Conservation (phyloP, 2,329 filamentous ascomycete species). For the Aspergillus carbonarius region DNA sequence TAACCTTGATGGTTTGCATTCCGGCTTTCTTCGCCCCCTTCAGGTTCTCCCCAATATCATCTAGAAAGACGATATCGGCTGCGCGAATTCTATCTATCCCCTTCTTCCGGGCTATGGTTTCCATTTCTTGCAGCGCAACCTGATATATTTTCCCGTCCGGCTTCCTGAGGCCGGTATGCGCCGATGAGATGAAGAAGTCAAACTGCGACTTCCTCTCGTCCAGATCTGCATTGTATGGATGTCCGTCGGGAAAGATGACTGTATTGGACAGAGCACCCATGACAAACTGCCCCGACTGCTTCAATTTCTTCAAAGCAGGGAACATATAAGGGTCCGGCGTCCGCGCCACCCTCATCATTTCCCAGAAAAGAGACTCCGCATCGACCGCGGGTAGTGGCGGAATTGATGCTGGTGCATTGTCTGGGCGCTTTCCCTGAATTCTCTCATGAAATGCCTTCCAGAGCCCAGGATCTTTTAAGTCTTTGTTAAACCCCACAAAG, state of each 20-base stretch:
- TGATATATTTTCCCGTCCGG: slow-evolving; percentile 81
- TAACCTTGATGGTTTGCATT: slow-evolving; percentile 81
- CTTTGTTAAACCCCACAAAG: slow-evolving; percentile 71
- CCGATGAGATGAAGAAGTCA: slow-evolving; percentile 83
- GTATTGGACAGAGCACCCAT: slow-evolving; percentile 89
- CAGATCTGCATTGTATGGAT: slow-evolving; percentile 62
- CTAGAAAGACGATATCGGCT: slow-evolving; percentile 77
- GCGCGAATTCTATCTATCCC: slow-evolving; percentile 57
- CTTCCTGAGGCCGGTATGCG: slow-evolving; percentile 84
- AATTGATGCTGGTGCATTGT: slow-evolving; percentile 27
- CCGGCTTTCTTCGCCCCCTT: slow-evolving; percentile 74
- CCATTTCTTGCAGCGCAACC: slow-evolving; percentile 66
- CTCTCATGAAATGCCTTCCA: slow-evolving; percentile 64
- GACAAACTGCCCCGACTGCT: slow-evolving; percentile 63
- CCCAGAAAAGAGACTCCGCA: slow-evolving; percentile 76
- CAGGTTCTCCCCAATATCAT: slow-evolving; percentile 92
- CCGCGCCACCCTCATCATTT: slow-evolving; percentile 78
- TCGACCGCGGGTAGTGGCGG: slow-evolving; percentile 73
- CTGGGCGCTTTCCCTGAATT: slow-evolving; percentile 29
- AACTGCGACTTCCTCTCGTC: slow-evolving; percentile 68
- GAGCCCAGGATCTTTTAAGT: slow-evolving; percentile 64
- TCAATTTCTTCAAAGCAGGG: slow-evolving; percentile 72
- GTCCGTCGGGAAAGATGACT: slow-evolving; percentile 74
- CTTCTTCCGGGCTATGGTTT: slow-evolving; percentile 60
- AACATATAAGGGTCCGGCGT: slow-evolving; percentile 83